Conservation (phyloP, 257 asterid species). For the Plantago elongata region DNA sequence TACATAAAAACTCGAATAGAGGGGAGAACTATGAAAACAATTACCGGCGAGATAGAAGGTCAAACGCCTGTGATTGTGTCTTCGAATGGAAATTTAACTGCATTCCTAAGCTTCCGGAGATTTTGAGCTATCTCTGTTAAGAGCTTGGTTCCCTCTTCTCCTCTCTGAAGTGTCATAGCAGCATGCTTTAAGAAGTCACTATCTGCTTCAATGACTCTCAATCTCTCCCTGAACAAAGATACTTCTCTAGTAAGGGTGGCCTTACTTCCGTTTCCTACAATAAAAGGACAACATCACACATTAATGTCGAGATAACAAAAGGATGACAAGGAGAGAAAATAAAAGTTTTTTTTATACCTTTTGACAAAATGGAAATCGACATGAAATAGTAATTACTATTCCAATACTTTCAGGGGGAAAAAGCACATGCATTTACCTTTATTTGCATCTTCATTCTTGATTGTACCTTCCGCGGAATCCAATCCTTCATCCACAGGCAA, state of each 20-base stretch:
- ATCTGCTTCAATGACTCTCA: slow-evolving; percentile 80
- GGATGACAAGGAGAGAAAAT: neutral
- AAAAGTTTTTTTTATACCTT: neutral
- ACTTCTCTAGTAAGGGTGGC: slow-evolving; percentile 53
- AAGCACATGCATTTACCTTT: slow-evolving; percentile 27
- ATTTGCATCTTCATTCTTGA: slow-evolving; percentile 26
- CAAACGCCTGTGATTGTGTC: slow-evolving; percentile 13
- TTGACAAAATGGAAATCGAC: too few relatives aligned
- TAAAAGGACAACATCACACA: neutral
- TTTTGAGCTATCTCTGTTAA: slow-evolving; percentile 81
- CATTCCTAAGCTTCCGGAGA: slow-evolving; percentile 47
- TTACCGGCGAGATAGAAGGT: slow-evolving; percentile 18
- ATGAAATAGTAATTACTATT: too few relatives aligned
- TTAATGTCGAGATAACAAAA: too few relatives aligned
- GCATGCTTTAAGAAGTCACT: slow-evolving; percentile 81
- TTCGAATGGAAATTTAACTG: slow-evolving; percentile 23
- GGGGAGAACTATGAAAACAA: neutral
- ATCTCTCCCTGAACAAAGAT: slow-evolving; percentile 49
- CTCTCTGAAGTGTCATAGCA: slow-evolving; percentile 67
- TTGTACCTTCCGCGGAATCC: slow-evolving; percentile 16
- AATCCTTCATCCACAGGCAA: slow-evolving; percentile 24
- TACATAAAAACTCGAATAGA: neutral
- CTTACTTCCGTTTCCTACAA: slow-evolving; percentile 33
- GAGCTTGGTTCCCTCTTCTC: slow-evolving; percentile 63
- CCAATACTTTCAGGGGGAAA: too few relatives aligned